A percentile compares a stretch with the other conserved stretches of the same genome.
Evolutionary conservation across 1,284 basidiomycete species (phyloP).

Genomic region (Trametes sp.): DNA sequence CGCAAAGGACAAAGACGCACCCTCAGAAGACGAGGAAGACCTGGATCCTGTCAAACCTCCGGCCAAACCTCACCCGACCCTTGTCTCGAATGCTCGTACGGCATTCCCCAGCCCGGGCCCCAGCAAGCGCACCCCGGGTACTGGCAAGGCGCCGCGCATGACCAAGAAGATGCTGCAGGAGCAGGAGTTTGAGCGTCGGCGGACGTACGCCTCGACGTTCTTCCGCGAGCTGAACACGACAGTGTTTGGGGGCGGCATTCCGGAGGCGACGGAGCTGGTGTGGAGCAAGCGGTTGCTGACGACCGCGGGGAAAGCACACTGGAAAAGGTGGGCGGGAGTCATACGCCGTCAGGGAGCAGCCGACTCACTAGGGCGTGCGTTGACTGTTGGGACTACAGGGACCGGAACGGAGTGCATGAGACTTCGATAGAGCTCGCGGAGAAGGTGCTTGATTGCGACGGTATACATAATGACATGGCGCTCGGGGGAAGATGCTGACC

Average conservation of each 20-base stretch:
- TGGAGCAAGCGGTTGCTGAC: conserved; percentile 80
- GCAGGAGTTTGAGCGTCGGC: conserved; percentile 54
- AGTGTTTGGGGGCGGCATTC: conserved; percentile 81
- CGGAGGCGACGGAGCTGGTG: conserved; percentile 63
- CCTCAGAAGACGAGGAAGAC: conserved; percentile 10
- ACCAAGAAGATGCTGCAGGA: conserved; percentile 55
- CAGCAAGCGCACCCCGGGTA: conserved; percentile 10
- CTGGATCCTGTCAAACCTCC: conserved; percentile 9
- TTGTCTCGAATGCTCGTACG: conserved; percentile 6
- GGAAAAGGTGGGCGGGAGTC: conserved; percentile 57
- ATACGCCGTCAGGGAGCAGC: not conserved
- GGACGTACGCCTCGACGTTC: conserved; percentile 68
- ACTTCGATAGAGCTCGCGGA: conserved; percentile 77
- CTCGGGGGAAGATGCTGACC: no score
- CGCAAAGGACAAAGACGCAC: not conserved
- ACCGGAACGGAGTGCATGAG: conserved; percentile 56
- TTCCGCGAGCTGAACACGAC: conserved; percentile 83
- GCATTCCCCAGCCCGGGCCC: conserved; percentile 4
- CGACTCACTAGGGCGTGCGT: not conserved
- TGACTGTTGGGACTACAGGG: conserved; percentile 43
- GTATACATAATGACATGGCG: no score
- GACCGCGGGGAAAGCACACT: conserved; percentile 82
- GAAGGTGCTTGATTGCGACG: conserved; percentile 80
- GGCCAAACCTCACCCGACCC: not conserved
- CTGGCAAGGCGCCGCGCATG: conserved; percentile 35